Base-by-base conservation (phyloP, 805 yeast species). In the Candida suzukii region DNA sequence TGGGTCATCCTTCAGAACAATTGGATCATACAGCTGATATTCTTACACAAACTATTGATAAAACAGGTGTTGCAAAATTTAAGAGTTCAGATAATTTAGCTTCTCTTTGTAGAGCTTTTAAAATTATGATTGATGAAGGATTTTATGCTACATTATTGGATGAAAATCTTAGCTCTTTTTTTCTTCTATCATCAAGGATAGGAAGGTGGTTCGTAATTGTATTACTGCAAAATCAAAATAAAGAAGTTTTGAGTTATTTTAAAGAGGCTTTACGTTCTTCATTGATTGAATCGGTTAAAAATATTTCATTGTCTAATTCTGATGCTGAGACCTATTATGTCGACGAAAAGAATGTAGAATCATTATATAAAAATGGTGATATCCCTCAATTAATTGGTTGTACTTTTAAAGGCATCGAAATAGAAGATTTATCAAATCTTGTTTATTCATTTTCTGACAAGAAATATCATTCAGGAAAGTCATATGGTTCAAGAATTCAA, bases 401-500 rank as follows among this genome's bases (percentile, higher is more conserved):
- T 17, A 8, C 14, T 3, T 34, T 34, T 10, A 22, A 34, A 14
- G 10, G 19, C 3, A 8, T n/a, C 14, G 28, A 24, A 3, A n/a
- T n/a, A n/a, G n/a, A n/a, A n/a, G n/a, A n/a, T n/a, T n/a, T n/a
- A n/a, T n/a, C n/a, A n/a, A n/a, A n/a, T n/a, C n/a, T n/a, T n/a
- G n/a, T n/a, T n/a, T n/a, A n/a, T n/a, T n/a, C n/a, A n/a, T n/a
- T n/a, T n/a, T n/a, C n/a, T n/a, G n/a, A n/a, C n/a, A n/a, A n/a
- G 16, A 34, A 34, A 11, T 14, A 8, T 16, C 17, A 21, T 21
- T 34, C 28, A 9, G 21, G 19, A n/a, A 21, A 34, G 19, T n/a
- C n/a, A n/a, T n/a, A n/a, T 6, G 40, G 51, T 8, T 68, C 85
- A 14, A 67, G 86, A 49, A 52, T 83, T 12, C 88, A 83, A 53